These are phyloP conservation scores for Prunus mira DNA, from an alignment of 306 rosid species.

Conservation along the genomic window DNA sequence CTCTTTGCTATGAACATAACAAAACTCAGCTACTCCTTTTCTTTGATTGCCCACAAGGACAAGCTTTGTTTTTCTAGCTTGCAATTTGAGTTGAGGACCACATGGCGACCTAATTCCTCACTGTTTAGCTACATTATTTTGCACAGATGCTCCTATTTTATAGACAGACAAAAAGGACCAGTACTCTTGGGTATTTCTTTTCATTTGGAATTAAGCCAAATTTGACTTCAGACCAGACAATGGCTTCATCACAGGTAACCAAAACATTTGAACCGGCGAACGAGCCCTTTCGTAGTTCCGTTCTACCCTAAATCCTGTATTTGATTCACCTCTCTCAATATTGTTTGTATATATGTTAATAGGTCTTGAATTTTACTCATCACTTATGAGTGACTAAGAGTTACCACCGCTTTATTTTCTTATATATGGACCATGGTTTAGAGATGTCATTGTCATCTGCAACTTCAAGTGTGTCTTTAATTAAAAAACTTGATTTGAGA, in stretches of 20 bases:
- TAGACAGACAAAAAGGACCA: slow-evolving; percentile 1
- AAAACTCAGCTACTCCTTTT: background rate
- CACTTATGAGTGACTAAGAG: background rate
- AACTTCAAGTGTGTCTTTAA: background rate
- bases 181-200: background rate
- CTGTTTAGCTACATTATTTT: background rate
- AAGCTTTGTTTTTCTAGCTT: background rate
- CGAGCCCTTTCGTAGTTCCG: background rate
- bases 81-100: slow-evolving; percentile 19
- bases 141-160: background rate
- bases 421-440: background rate
- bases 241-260: background rate
- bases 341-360: no score
- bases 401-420: background rate
- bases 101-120: slow-evolving; percentile 4
- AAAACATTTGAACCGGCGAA: background rate
- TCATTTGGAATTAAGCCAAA: background rate
- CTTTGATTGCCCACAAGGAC: background rate
- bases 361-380: no score
- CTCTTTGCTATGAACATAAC: background rate
- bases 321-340: background rate
- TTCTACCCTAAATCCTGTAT: background rate
- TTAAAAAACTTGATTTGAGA: no score
- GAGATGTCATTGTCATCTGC: background rate
- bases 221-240: background rate